Percentiles rank a stretch among this genome's conserved stretches.
Conservation (phyloP, 345 rosid genomes). For the Hibiscus mutabilis region DNA sequence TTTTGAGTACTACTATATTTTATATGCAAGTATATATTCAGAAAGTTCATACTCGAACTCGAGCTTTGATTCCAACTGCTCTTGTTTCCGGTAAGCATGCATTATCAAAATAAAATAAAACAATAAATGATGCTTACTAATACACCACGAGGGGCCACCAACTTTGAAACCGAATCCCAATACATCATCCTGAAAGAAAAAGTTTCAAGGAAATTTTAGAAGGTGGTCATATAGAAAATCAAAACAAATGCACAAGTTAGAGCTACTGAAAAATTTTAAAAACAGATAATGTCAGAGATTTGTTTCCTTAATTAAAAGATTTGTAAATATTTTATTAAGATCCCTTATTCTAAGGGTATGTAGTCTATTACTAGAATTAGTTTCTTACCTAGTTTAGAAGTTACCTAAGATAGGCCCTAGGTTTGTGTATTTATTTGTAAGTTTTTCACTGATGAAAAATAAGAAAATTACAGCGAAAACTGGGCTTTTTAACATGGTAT, state of each 20-base stretch:
- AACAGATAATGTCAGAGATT: not conserved
- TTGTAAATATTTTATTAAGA: too few species aligned
- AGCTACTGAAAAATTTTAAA: not conserved
- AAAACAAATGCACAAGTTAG: not conserved
- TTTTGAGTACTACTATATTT: too few species aligned
- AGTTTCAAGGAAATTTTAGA: not conserved
- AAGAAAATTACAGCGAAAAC: too few species aligned
- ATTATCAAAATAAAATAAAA: not conserved
- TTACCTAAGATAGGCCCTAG: too few species aligned
- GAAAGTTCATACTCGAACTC: not conserved
- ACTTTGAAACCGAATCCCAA: constrained; percentile 89
- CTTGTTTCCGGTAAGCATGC: not conserved
- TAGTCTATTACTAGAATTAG: too few species aligned
- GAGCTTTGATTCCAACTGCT: not conserved
- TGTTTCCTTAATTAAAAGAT: too few species aligned
- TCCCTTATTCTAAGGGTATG: too few species aligned
- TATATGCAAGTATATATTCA: not conserved
- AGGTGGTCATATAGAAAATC: not conserved
- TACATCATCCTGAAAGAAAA: constrained; percentile 61
- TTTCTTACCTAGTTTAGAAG: too few species aligned
- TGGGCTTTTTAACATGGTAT: too few species aligned
- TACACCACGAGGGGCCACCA: constrained; percentile 82
- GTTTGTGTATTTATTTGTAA: too few species aligned
- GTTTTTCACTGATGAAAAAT: too few species aligned
- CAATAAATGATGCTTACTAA: constrained; percentile 38